Evolutionary conservation across 23 red algal species (phyloP).

Genomic region (Gracilaria vermiculophylla): DNA sequence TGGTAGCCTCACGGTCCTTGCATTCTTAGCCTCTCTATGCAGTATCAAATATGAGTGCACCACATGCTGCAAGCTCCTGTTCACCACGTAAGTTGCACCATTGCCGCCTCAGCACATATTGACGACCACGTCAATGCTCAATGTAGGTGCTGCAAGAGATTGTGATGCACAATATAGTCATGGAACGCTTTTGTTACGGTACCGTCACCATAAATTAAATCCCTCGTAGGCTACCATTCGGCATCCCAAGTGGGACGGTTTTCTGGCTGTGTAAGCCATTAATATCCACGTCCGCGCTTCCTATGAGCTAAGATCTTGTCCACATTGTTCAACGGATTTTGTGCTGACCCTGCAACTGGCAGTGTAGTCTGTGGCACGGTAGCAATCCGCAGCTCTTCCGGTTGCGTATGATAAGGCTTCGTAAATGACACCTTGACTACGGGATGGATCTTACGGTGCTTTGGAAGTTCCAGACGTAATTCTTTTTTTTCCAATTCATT

Average conservation of each 20-base stretch:
- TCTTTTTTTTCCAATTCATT: conserved; percentile 15
- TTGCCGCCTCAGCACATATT: neutral
- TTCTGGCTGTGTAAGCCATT: conserved; percentile 4
- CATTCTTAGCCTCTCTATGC: no score
- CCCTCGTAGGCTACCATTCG: conserved; percentile 14
- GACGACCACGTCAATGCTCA: conserved; percentile 3
- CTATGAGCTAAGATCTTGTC: neutral
- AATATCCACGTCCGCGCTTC: neutral
- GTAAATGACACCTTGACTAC: conserved; percentile 10
- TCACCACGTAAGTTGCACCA: no score
- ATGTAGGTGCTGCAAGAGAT: neutral
- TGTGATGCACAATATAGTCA: neutral
- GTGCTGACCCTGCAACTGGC: neutral
- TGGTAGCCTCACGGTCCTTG: no score
- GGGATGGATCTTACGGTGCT: conserved; percentile 10
- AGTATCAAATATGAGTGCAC: no score
- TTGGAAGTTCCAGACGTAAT: neutral
- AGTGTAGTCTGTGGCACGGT: no score
- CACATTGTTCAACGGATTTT: neutral
- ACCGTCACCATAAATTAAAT: conserved; percentile 12
- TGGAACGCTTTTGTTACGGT: neutral
- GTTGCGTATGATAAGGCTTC: neutral
- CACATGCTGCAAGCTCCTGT: no score
- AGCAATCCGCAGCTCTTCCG: neutral
- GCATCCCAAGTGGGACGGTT: neutral